Evolutionary conservation across 129 eudicot genomes (phyloP).

Genomic region (Centella asiatica): DNA sequence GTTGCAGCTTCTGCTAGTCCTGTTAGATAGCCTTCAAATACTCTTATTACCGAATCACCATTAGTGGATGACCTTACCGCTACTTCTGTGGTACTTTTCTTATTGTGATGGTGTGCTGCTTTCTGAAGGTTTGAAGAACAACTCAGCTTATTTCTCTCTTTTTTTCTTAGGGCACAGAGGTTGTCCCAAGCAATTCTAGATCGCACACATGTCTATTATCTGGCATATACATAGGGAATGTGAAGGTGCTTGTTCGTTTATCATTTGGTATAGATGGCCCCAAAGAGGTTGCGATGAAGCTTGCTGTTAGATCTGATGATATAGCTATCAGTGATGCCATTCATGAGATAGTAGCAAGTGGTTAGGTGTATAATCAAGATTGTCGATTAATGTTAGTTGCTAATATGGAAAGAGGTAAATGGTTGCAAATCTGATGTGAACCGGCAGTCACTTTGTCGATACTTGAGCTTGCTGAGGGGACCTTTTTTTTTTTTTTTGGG

Average conservation of each 20-base stretch:
- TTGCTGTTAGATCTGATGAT: constrained; percentile 89
- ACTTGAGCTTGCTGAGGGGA: not conserved
- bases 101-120: no score
- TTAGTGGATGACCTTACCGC: no score
- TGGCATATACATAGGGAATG: constrained; percentile 77
- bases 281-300: constrained; percentile 89
- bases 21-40: no score
- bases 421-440: not conserved
- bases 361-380: constrained; percentile 20
- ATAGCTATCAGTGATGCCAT: constrained; percentile 70
- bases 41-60: no score
- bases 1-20: no score
- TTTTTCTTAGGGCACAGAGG: constrained; percentile 76
- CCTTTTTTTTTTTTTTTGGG: not conserved
- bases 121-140: not conserved
- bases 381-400: not conserved
- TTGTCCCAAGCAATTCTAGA: constrained; percentile 69
- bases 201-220: constrained; percentile 85
- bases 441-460: no score
- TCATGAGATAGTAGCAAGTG: constrained; percentile 82
- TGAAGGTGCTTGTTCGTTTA: constrained; percentile 74
- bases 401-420: not conserved
- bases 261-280: constrained; percentile 69
- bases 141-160: not conserved
- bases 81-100: no score